phyloP scores from a whole-genome alignment of 164 flowering plant genomes.

The Dillenia suffruticosa region DNA sequence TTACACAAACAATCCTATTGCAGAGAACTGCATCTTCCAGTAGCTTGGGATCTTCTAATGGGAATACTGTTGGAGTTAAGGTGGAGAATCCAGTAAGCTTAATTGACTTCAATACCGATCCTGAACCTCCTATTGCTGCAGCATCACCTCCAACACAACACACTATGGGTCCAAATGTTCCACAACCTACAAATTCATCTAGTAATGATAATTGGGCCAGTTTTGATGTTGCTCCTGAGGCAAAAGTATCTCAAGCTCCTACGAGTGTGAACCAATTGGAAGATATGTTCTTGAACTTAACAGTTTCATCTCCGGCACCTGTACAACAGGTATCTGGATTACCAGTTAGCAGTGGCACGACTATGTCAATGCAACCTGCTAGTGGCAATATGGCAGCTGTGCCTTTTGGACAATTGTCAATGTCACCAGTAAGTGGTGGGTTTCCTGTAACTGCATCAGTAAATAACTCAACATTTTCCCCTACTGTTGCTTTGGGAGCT shows the following conservation, averaged over 20 bases:
- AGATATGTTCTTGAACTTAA: constrained; percentile 52
- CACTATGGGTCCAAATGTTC: constrained; percentile 23
- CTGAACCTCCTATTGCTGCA: constrained; percentile 55
- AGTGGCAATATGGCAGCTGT: constrained; percentile 8
- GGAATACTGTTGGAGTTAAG: constrained; percentile 51
- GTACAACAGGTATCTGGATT: constrained; percentile 17
- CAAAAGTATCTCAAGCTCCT: constrained; percentile 38
- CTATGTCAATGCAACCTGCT: constrained; percentile 4
- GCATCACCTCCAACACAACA: constrained; percentile 29
- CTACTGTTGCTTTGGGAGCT: constrained; percentile 18
- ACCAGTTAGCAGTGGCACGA: constrained; percentile 8
- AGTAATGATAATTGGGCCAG: constrained; percentile 78
- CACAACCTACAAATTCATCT: constrained; percentile 35
- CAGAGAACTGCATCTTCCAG: constrained; percentile 91
- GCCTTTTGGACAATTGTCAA: constrained; percentile 9
- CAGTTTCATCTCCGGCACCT: constrained; percentile 44
- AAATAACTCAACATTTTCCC: constrained; percentile 9
- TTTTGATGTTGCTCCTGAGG: constrained; percentile 55
- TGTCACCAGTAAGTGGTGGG: constrained; percentile 9
- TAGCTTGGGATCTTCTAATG: constrained; percentile 69
- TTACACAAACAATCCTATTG: constrained; percentile 9
- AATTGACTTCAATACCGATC: constrained; percentile 87
- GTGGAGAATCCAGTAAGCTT: constrained; percentile 52
- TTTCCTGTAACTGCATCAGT: constrained; percentile 12
- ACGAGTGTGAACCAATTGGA: constrained; percentile 45